Percentiles rank a stretch among this genome's conserved stretches.
phyloP scores from a whole-genome alignment of 2,329 filamentous ascomycete species.

The Pyrenophora tritici-repentis region DNA sequence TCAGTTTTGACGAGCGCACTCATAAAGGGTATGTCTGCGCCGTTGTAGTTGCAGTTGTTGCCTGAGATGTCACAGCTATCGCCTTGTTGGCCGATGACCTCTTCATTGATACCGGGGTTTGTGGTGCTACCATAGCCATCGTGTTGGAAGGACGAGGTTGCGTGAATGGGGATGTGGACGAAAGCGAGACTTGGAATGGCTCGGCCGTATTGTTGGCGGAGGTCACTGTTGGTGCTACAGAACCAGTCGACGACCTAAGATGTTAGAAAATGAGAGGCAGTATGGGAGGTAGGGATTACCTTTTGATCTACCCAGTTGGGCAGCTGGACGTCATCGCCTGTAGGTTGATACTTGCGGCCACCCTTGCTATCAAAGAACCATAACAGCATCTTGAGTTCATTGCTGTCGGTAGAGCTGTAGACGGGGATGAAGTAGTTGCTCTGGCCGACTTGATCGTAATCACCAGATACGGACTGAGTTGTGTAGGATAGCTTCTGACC shows the following conservation, averaged over 20 bases:
- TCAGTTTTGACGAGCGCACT: constrained; percentile 59
- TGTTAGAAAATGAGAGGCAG: constrained; percentile 4
- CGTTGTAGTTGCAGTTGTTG: constrained; percentile 42
- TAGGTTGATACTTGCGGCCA: constrained; percentile 27
- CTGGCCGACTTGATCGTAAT: constrained; percentile 41
- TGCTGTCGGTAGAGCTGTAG: constrained; percentile 47
- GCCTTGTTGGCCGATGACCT: constrained; percentile 31
- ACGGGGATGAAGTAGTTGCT: constrained; percentile 63
- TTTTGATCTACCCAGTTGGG: constrained; percentile 29
- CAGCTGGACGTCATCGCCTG: constrained; percentile 18
- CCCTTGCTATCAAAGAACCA: constrained; percentile 70
- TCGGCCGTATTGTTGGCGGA: constrained; percentile 36
- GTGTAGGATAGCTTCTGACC: constrained; percentile 53
- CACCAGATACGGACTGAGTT: constrained; percentile 48
- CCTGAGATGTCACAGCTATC: constrained; percentile 19
- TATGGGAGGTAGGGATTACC: constrained; percentile 10
- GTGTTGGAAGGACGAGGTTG: constrained; percentile 46
- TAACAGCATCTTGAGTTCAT: constrained; percentile 56
- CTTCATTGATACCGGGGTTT: constrained; percentile 49
- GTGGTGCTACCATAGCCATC: constrained; percentile 53
- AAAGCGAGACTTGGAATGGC: constrained; percentile 59
- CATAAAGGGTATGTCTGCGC: constrained; percentile 67
- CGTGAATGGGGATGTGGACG: constrained; percentile 56
- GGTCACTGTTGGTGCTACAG: constrained; percentile 17
- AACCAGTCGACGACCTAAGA: constrained; percentile 38